Percentiles rank a stretch among this genome's conserved stretches.
Evolutionary conservation across 805 yeast genomes (phyloP).

Genomic region (Zygoascus flipseniorum): DNA sequence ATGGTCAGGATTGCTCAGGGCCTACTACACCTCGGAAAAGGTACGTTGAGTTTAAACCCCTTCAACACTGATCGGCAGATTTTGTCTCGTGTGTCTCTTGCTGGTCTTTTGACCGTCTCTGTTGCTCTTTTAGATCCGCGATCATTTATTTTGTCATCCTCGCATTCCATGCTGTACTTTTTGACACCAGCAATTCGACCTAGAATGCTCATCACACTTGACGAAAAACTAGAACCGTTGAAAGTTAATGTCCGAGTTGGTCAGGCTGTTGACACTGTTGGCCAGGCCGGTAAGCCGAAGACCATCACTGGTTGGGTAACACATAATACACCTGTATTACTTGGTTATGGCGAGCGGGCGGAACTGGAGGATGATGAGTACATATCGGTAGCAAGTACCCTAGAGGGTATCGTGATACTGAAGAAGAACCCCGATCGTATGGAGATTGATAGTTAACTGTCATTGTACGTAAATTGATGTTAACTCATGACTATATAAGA

Average conservation of each 20-base stretch:
- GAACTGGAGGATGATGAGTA: conserved; percentile 94
- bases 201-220: conserved; percentile 85
- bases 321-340: conserved; percentile 91
- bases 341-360: conserved; percentile 92
- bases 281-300: conserved; percentile 98
- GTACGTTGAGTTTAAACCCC: conserved; percentile 82
- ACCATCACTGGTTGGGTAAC: conserved; percentile 99
- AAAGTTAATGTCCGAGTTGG: conserved; percentile 98
- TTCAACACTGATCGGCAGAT: conserved; percentile 84
- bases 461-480: background rate
- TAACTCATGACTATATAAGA: background rate
- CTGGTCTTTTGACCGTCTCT: conserved; percentile 76
- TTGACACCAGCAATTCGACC: conserved; percentile 87
- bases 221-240: conserved; percentile 81
- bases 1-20: conserved; percentile 95
- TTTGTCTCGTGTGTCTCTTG: conserved; percentile 80
- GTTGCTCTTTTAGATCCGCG: conserved; percentile 82
- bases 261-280: conserved; percentile 97
- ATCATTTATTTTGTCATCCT: conserved; percentile 62
- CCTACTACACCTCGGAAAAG: conserved; percentile 89
- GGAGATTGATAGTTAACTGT: conserved; percentile 16
- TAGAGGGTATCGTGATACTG: conserved; percentile 91
- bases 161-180: conserved; percentile 76
- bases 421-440: conserved; percentile 72
- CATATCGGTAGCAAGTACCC: conserved; percentile 64